These are phyloP conservation scores for Opeltia flavorubescens DNA, from an alignment of 495 filamentous ascomycete genomes.

Conservation along the genomic window DNA sequence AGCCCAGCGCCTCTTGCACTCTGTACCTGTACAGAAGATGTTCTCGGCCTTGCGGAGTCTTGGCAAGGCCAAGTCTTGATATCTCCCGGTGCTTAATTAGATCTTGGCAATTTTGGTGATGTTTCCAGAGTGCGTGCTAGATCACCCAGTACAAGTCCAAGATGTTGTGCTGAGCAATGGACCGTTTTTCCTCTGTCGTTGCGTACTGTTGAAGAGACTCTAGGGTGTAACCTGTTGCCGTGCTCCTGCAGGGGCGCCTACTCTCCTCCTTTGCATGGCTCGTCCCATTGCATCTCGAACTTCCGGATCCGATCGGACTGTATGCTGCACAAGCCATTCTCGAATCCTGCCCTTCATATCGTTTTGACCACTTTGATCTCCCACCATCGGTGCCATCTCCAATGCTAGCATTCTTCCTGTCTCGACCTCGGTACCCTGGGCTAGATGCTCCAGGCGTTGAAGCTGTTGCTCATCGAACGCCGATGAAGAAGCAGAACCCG, in stretches of 20 bases:
- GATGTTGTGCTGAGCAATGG: too few relatives aligned
- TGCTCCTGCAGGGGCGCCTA: conserved; percentile 30
- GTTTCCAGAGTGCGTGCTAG: too few relatives aligned
- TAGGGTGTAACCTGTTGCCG: conserved; percentile 1
- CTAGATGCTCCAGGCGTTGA: conserved; percentile 28
- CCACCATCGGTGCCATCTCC: conserved; percentile 71
- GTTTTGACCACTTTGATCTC: conserved; percentile 45
- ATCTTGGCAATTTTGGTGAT: too few relatives aligned
- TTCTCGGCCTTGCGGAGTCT: too few relatives aligned
- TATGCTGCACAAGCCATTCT: conserved; percentile 65
- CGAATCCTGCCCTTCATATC: conserved; percentile 51
- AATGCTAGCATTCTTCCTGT: conserved; percentile 53
- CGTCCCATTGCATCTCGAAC: conserved; percentile 59
- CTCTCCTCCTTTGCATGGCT: conserved; percentile 42
- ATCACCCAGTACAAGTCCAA: too few relatives aligned
- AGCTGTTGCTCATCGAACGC: conserved; percentile 28
- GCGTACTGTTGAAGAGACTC: too few relatives aligned
- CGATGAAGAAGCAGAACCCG: conserved; percentile 13
- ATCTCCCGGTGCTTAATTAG: too few relatives aligned
- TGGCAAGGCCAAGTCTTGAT: too few relatives aligned
- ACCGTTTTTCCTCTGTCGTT: too few relatives aligned
- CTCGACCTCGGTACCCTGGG: conserved; percentile 48
- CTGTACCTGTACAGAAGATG: too few relatives aligned
- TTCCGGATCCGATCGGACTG: conserved; percentile 56
- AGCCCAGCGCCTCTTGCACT: too few relatives aligned